Base-by-base conservation (phyloP, 1,284 basidiomycete species). In the Coniferiporia weirii region DNA sequence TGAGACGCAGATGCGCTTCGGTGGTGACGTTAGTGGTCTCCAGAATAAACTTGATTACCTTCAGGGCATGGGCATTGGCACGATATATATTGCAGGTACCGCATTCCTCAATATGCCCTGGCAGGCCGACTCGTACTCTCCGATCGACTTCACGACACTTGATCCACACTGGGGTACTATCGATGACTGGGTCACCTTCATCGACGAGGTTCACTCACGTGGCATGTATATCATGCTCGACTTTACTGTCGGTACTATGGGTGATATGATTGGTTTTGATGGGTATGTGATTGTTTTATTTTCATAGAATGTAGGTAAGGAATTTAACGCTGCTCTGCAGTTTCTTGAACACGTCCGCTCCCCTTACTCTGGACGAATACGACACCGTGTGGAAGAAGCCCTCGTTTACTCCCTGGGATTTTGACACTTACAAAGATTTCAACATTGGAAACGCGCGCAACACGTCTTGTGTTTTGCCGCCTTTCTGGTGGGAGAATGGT, bases 71-170 rank as follows among this genome's bases (percentile, higher is more conserved):
- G 93, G 93, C 63, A 76, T 93, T 66, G 78, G 79, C 65, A 79
- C 85, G 54, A 85, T 96, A 67, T 95, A 92, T 74, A 88, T 95
- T 68, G 92, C 93, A 32, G 93, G 93, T 57, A 96, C 93, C 0
- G 85, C 87, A 52, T 96, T 93, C 72, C 63, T 95, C 64, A 95
- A 96, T 79, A 94, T 95, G 93, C 76, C 93, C 17, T 96, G 93
- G 93, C 89, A 94, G 71, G 89, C 93, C 15, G 93, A 96, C 81
- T 93, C 91, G 72, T 96, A 95, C 70, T 96, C 93, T 27, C 90
- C 93, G 8, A 79, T 96, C 63, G 93, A 96, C 70, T 93, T 95
- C 66, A 87, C 85, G 48, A 82, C 94, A 7, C 75, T 94, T 44
- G 93, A 96, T 71, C 93, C 93, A 45, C 93, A 96, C 68, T 95